Evolutionary conservation across 495 filamentous ascomycete species (phyloP).

Genomic region (Hyphodiscus hymeniophilus): DNA sequence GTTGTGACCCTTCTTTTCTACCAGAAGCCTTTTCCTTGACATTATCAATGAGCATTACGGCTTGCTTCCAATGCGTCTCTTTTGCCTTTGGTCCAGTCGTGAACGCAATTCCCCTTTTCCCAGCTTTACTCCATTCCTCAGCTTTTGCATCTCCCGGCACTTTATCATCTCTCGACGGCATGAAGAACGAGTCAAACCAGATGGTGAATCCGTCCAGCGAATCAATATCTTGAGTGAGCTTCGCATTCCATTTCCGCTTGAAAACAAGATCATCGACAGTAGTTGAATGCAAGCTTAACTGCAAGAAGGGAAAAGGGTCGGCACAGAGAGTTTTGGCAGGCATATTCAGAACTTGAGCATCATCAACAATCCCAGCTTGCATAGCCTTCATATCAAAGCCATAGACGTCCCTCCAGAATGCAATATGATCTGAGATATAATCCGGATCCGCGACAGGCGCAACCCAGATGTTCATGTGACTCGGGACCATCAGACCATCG

Average conservation of each 20-base stretch:
- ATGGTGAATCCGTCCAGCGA: constrained; percentile 64
- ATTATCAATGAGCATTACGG: constrained; percentile 41
- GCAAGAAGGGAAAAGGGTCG: constrained; percentile 44
- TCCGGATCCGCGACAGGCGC: constrained; percentile 82
- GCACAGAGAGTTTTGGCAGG: constrained; percentile 35
- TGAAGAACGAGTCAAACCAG: constrained; percentile 79
- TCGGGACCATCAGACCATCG: constrained; percentile 83
- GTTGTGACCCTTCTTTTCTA: constrained; percentile 26
- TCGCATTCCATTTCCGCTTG: constrained; percentile 45
- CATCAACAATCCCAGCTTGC: constrained; percentile 50
- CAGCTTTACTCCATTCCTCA: constrained; percentile 25
- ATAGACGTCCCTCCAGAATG: constrained; percentile 97
- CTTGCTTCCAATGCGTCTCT: constrained; percentile 86
- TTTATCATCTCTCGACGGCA: constrained; percentile 36
- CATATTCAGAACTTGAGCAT: constrained; percentile 45
- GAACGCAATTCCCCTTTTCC: constrained; percentile 50
- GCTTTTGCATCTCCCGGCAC: constrained; percentile 36
- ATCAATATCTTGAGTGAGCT: constrained; percentile 44
- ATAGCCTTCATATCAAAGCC: constrained; percentile 94
- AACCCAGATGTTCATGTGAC: constrained; percentile 83
- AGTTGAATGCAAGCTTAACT: constrained; percentile 48
- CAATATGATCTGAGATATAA: constrained; percentile 84
- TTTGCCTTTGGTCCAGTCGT: constrained; percentile 72
- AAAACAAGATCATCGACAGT: constrained; percentile 50
- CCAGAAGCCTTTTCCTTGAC: constrained; percentile 25